phyloP scores from a whole-genome alignment of 176 grass and related monocot species.

The Hyparrhenia diplandra region DNA sequence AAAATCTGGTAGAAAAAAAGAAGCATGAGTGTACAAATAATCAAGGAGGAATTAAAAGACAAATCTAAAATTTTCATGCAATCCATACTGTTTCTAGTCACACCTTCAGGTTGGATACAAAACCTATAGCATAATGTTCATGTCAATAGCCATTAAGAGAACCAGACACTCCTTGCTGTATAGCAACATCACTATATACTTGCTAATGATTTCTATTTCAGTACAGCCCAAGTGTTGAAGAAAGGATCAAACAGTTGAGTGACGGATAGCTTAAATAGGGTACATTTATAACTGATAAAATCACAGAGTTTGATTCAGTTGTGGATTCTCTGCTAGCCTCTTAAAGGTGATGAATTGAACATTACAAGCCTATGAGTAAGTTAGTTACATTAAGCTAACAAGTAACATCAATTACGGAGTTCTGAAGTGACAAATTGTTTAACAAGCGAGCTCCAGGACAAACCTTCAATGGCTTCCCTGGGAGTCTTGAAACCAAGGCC shows the following conservation, averaged over 20 bases:
- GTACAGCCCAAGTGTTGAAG: background rate
- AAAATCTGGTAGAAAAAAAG: background rate
- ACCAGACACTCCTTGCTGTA: background rate
- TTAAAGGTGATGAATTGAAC: too few relatives aligned
- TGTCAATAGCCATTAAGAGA: background rate
- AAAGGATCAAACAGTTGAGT: background rate
- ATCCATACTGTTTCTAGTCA: background rate
- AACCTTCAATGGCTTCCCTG: slow-evolving; percentile 34
- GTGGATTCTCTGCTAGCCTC: background rate
- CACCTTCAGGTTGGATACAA: background rate
- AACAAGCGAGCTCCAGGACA: background rate
- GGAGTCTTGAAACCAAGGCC: slow-evolving; percentile 35
- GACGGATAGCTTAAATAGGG: background rate
- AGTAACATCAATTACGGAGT: background rate
- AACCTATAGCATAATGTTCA: background rate
- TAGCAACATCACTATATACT: background rate
- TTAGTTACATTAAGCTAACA: background rate
- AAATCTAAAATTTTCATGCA: too few relatives aligned
- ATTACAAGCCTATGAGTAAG: background rate
- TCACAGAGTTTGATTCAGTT: too few relatives aligned
- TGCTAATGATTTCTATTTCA: background rate
- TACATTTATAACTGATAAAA: background rate
- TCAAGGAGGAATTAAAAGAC: too few relatives aligned
- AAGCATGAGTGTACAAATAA: background rate
- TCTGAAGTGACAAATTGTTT: background rate